Percentiles rank a stretch among this genome's conserved stretches.
phyloP scores from a whole-genome alignment of 345 rosid genomes.

The Brassica nigra region DNA sequence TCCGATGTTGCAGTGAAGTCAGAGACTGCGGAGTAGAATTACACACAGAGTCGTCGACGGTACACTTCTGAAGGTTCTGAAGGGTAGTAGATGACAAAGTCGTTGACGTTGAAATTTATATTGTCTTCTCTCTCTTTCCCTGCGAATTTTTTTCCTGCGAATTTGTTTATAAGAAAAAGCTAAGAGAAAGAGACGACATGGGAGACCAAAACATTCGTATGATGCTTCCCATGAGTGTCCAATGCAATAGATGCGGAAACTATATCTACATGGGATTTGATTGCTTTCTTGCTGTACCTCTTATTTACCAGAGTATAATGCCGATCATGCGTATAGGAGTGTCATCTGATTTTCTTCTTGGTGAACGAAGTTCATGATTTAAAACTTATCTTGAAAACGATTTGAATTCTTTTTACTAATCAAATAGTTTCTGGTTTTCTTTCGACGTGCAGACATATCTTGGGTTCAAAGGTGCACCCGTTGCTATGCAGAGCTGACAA shows the following conservation, averaged over 20 bases:
- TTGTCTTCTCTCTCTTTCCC: no score
- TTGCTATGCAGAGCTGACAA: constrained; percentile 84
- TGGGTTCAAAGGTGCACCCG: constrained; percentile 87
- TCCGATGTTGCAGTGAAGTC: no score
- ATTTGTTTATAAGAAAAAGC: constrained; percentile 5
- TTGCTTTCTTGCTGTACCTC: neutral
- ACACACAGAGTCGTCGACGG: no score
- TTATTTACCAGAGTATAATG: no score
- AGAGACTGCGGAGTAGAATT: no score
- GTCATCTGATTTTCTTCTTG: neutral
- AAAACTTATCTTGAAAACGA: neutral
- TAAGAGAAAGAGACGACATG: constrained; percentile 47
- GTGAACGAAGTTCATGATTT: neutral
- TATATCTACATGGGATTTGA: constrained; percentile 74
- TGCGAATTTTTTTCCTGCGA: neutral
- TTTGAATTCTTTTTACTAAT: constrained; percentile 20
- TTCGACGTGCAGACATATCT: constrained; percentile 66
- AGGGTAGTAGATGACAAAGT: no score
- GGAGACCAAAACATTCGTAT: constrained; percentile 94
- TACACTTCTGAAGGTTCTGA: neutral
- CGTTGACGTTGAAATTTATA: no score
- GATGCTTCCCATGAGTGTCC: constrained; percentile 99
- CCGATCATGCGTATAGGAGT: neutral
- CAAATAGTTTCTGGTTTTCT: neutral
- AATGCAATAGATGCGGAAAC: constrained; percentile 83